These are phyloP conservation scores for Saccharomycopsis microspora DNA, from an alignment of 805 yeast genomes.

Conservation along the genomic window DNA sequence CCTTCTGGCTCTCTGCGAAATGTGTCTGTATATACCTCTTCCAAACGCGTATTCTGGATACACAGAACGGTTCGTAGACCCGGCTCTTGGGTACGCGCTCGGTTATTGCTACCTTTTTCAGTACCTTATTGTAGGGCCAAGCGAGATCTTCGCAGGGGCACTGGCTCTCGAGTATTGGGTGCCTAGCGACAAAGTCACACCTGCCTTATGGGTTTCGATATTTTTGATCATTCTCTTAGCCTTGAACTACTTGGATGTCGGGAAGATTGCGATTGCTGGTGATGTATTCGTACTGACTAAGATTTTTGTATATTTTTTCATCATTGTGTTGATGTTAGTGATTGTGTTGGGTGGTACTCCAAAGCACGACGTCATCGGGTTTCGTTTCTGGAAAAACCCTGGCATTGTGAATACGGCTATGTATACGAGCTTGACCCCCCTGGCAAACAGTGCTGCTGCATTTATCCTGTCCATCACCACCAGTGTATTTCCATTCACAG, in stretches of 20 bases:
- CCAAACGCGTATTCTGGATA: slow-evolving; percentile 58
- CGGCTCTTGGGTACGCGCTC: slow-evolving; percentile 51
- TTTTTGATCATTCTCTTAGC: slow-evolving; percentile 35
- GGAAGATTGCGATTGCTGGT: slow-evolving; percentile 29
- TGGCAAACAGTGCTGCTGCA: slow-evolving; percentile 38
- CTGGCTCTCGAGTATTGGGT: slow-evolving; percentile 43
- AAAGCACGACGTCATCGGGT: slow-evolving; percentile 22
- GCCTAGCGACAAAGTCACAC: slow-evolving; percentile 28
- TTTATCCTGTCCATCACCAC: slow-evolving; percentile 41
- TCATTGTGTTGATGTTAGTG: slow-evolving; percentile 27
- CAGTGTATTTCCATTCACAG: slow-evolving; percentile 39
- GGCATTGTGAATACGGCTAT: slow-evolving; percentile 27
- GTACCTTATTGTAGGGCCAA: slow-evolving; percentile 40
- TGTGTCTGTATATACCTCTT: slow-evolving; percentile 66
- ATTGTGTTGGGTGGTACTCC: slow-evolving; percentile 34
- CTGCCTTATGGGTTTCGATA: slow-evolving; percentile 40
- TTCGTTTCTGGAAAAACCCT: slow-evolving; percentile 33
- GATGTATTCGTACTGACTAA: slow-evolving; percentile 28
- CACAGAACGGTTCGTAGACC: slow-evolving; percentile 47
- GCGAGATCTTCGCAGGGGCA: slow-evolving; percentile 43
- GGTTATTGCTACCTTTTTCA: slow-evolving; percentile 47
- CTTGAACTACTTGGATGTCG: slow-evolving; percentile 44
- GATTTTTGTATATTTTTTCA: slow-evolving; percentile 27
- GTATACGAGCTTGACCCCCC: slow-evolving; percentile 22
- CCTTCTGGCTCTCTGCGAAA: slow-evolving; percentile 47